Evolutionary conservation across 768 basidiomycete genomes (phyloP).

Genomic region (Lyophyllum semitale): DNA sequence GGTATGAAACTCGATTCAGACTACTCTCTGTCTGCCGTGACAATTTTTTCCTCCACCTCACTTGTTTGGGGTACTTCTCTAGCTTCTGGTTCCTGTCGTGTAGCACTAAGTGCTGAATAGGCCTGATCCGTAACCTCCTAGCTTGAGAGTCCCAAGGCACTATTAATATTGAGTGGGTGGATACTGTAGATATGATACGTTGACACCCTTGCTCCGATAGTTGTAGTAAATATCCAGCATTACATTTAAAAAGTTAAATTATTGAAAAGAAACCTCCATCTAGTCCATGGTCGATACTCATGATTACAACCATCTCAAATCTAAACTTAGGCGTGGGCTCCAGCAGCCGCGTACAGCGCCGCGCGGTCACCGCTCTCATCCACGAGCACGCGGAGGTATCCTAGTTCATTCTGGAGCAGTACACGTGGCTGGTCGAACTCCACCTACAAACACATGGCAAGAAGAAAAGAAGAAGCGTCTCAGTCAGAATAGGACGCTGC

Average conservation of each 20-base stretch:
- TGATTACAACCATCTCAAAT: too few relatives aligned
- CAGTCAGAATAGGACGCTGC: neutral
- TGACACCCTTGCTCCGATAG: too few relatives aligned
- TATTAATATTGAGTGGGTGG: too few relatives aligned
- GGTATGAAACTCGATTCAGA: conserved; percentile 44
- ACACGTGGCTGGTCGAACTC: conserved; percentile 56
- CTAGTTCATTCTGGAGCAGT: conserved; percentile 53
- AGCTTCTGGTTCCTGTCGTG: neutral
- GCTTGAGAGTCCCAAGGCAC: too few relatives aligned
- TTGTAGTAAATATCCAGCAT: too few relatives aligned
- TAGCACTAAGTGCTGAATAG: too few relatives aligned
- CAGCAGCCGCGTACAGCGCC: conserved; percentile 45
- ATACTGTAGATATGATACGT: too few relatives aligned
- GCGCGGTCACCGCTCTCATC: conserved; percentile 59
- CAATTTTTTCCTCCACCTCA: conserved; percentile 19
- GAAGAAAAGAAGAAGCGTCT: neutral
- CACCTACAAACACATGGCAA: conserved; percentile 38
- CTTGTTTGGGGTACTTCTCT: conserved; percentile 7
- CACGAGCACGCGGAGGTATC: conserved; percentile 53
- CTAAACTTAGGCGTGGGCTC: conserved; percentile 3
- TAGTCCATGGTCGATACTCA: too few relatives aligned
- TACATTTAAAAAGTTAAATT: too few relatives aligned
- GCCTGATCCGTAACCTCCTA: too few relatives aligned
- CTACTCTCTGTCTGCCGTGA: conserved; percentile 40
- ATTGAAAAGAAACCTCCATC: too few relatives aligned